A percentile compares a stretch with the other conserved stretches of the same genome.
These are phyloP conservation scores for Phanerochaete carnosa DNA, from an alignment of 768 basidiomycete species.

Conservation along the genomic window DNA sequence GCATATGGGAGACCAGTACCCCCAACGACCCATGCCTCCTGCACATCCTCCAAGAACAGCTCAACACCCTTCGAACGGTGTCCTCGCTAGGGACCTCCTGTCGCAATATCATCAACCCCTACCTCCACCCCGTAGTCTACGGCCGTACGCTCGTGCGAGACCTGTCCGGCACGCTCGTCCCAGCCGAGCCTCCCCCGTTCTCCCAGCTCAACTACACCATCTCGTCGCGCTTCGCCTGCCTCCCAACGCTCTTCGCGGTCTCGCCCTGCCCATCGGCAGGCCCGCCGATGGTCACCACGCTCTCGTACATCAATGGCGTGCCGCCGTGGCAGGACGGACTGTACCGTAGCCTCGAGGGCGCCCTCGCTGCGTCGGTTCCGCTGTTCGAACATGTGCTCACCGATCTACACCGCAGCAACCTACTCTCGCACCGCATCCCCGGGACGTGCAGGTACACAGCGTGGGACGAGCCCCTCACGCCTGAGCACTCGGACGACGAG, in stretches of 20 bases:
- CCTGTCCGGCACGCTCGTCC: not conserved
- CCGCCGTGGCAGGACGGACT: slow-evolving; percentile 31
- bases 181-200: not conserved
- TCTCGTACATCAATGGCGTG: slow-evolving; percentile 55
- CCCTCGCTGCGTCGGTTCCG: slow-evolving; percentile 39
- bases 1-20: slow-evolving; percentile 45
- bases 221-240: slow-evolving; percentile 36
- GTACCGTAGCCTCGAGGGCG: slow-evolving; percentile 30
- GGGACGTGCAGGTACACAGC: slow-evolving; percentile 38
- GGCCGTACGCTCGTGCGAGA: slow-evolving; percentile 8
- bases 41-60: not conserved
- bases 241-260: slow-evolving; percentile 44
- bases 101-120: slow-evolving; percentile 26
- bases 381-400: slow-evolving; percentile 51
- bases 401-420: slow-evolving; percentile 49
- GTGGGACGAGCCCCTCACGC: slow-evolving; percentile 49
- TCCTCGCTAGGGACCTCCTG: slow-evolving; percentile 17
- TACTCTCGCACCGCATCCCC: slow-evolving; percentile 38
- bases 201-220: slow-evolving; percentile 22
- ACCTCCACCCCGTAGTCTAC: slow-evolving; percentile 10
- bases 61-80: slow-evolving; percentile 20
- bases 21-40: not conserved
- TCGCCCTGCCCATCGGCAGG: slow-evolving; percentile 26
- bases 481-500: slow-evolving; percentile 44
- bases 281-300: slow-evolving; percentile 22